Evolutionary conservation across 495 filamentous ascomycete genomes (phyloP), one percentile per base, ranked within the genome.

Genomic region (Endocarpon pusillum): DNA sequence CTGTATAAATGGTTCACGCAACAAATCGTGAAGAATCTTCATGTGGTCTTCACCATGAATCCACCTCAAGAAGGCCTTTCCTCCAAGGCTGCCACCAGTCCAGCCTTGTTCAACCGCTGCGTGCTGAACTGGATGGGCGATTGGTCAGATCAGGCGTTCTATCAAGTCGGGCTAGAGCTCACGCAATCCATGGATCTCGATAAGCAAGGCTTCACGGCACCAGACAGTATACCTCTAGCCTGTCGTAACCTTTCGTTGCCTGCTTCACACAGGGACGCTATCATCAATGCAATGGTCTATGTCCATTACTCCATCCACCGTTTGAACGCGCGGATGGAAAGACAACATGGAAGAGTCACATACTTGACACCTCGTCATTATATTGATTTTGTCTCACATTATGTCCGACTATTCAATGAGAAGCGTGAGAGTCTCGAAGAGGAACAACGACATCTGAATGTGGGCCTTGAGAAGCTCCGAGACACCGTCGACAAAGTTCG

Each of bases 41-140:
- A 99, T 49, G 91, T 99, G 36, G 89, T 99, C 23, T 96, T 99
- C 49, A 99, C 89, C 2, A 99, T 99, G 89, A 99, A 99, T 54
- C 89, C 89, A n/a, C 89, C 89, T 3, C 80, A 94, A 51, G 91
- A 87, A 40, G 89, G 87, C 1, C 57, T 99, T 26, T 85, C 80
- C 8, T 93, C 85, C 4, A 94, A 92, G 58, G 91, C 89, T 34
- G 89, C 89, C 12, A 99, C 91, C 10, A 92, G 82, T 64, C 89
- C 89, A 26, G 89, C 89, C 19, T 56, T 99, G 43, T 99, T 99
- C 73, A 99, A 99, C 58, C 75, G 89, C 61, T 99, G 89, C 48
- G 89, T 99, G 27, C 74, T 99, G 35, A 99, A 99, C 59, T 99
- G 89, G 89, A 94, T 96, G 53, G 89, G 89, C 31, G 89, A 99